phyloP scores from a whole-genome alignment of 768 basidiomycete genomes.

The Podaxis sp. region DNA sequence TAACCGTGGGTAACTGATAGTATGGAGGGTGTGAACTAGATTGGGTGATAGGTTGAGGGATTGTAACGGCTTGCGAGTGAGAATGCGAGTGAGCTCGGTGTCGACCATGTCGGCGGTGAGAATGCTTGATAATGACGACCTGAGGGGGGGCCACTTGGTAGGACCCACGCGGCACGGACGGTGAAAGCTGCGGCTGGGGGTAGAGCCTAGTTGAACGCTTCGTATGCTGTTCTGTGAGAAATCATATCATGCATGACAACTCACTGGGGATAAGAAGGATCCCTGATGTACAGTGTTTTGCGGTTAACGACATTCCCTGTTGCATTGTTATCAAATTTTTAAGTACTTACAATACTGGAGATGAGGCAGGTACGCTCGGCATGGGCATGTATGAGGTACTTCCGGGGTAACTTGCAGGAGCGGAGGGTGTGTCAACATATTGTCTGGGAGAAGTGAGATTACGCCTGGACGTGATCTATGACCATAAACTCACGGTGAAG shows the following conservation, averaged over 20 bases:
- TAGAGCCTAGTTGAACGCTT: slow-evolving; percentile 9
- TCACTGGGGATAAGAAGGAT: neutral
- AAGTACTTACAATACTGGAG: neutral
- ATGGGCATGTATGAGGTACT: slow-evolving; percentile 4
- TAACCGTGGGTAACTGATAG: slow-evolving; percentile 3
- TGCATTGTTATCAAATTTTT: neutral
- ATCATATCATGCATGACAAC: neutral
- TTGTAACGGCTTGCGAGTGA: slow-evolving; percentile 12
- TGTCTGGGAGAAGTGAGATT: neutral
- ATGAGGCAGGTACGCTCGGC: slow-evolving; percentile 10
- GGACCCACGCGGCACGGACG: neutral
- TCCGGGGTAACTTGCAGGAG: slow-evolving; percentile 9
- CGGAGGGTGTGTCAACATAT: neutral
- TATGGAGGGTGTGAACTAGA: slow-evolving; percentile 13
- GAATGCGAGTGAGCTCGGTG: slow-evolving; percentile 14
- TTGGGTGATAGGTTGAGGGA: slow-evolving; percentile 15
- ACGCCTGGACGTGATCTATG: neutral
- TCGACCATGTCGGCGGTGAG: slow-evolving; percentile 20
- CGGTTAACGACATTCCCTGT: neutral
- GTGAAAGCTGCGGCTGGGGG: slow-evolving; percentile 4
- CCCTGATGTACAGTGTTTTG: neutral
- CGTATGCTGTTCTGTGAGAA: slow-evolving; percentile 3
- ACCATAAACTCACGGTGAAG: slow-evolving; percentile 22
- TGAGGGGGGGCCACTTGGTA: slow-evolving; percentile 12
- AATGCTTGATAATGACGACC: slow-evolving; percentile 21